phyloP scores from a whole-genome alignment of 2,329 filamentous ascomycete genomes.

The Botryotinia convoluta region DNA sequence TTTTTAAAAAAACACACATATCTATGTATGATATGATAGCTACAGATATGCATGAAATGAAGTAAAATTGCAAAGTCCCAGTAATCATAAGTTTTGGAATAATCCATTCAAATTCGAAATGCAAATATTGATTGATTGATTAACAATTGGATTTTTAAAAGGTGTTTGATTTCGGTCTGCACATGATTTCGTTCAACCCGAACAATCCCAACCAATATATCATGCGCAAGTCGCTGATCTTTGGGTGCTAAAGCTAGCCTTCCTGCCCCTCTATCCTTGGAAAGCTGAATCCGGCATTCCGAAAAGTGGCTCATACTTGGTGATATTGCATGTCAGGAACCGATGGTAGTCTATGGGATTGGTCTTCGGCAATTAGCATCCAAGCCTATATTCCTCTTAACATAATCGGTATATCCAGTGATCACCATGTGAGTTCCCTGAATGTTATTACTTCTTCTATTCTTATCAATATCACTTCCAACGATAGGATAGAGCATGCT shows the following conservation, averaged over 20 bases:
- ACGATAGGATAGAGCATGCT: not conserved
- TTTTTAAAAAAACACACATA: not conserved
- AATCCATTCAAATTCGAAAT: fast-evolving
- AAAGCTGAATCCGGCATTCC: not conserved
- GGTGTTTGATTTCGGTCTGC: not conserved
- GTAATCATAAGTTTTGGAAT: not conserved
- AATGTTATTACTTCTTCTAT: not conserved
- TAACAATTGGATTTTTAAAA: not conserved
- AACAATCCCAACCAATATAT: not conserved
- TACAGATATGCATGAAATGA: not conserved
- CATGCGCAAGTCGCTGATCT: not conserved
- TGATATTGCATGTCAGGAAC: not conserved
- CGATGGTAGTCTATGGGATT: not conserved
- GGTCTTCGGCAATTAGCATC: not conserved
- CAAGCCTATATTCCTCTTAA: not conserved
- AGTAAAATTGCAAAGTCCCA: not conserved
- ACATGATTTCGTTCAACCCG: not conserved
- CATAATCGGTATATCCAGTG: not conserved
- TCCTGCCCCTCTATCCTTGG: not conserved
- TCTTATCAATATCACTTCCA: not conserved
- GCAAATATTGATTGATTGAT: not conserved
- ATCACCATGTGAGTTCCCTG: not conserved
- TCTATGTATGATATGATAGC: not conserved
- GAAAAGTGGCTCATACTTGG: not conserved
- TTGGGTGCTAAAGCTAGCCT: too few relatives aligned